Evolutionary conservation across 2,329 filamentous ascomycete genomes (phyloP).

Genomic region (Colletotrichum kahawae): DNA sequence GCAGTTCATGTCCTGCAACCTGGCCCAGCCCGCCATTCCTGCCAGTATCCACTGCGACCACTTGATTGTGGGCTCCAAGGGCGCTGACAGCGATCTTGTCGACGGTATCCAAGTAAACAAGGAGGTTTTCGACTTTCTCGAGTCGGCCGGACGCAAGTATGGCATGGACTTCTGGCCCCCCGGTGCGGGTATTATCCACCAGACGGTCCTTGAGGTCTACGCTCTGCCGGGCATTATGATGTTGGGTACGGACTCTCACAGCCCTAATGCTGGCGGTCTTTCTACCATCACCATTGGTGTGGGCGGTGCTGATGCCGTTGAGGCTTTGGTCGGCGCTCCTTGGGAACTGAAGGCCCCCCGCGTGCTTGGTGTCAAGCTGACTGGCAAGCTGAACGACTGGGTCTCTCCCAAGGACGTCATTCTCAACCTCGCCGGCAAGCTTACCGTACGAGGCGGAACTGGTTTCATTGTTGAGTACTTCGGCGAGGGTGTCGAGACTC

Average conservation of each 20-base stretch:
- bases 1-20: conserved; percentile 97
- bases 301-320: conserved; percentile 94
- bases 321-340: conserved; percentile 92
- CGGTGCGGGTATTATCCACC: conserved; percentile 94
- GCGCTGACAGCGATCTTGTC: conserved; percentile 83
- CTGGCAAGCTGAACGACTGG: conserved; percentile 87
- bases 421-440: conserved; percentile 81
- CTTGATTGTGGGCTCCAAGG: conserved; percentile 94
- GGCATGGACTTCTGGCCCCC: conserved; percentile 97
- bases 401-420: conserved; percentile 96
- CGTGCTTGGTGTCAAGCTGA: conserved; percentile 83
- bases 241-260: conserved; percentile 97
- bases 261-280: conserved; percentile 94
- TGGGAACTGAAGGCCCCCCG: conserved; percentile 98
- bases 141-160: conserved; percentile 89
- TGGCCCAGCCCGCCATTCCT: conserved; percentile 88
- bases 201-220: conserved; percentile 98
- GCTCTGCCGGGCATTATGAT: conserved; percentile 98
- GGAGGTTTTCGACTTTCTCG: conserved; percentile 97
- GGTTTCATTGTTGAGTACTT: conserved; percentile 96
- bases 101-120: conserved; percentile 89
- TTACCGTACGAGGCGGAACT: conserved; percentile 93
- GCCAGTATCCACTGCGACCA: conserved; percentile 99
- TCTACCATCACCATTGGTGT: conserved; percentile 96
- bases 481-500: conserved; percentile 84